Base-by-base conservation (phyloP, 371 early-diverging fungal genomes). In the Rhizopus stolonifer region DNA sequence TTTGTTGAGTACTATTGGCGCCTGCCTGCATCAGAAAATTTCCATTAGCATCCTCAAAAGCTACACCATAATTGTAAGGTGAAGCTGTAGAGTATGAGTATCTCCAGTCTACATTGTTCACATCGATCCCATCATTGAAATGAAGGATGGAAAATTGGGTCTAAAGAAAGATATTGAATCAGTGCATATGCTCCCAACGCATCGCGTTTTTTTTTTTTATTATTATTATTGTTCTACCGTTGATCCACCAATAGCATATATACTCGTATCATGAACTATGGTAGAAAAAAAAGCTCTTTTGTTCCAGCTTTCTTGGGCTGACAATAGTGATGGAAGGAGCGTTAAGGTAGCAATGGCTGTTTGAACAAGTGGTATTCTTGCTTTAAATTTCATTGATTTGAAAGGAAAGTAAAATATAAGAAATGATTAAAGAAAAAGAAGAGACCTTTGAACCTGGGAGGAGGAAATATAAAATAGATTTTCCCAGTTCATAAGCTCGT, bases 61-160 rank as follows among this genome's bases (percentile, higher is more conserved):
- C 70, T 10, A 70, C 73, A 51, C 77, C 77, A 44, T 57, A 25
- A 3, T 44, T 17, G 51, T 57, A 77, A 5, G 73, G 58, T 14
- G 31, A 21, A 2, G 18, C 23, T 18, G 32, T 22, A 2, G 60
- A 23, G 9, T 24, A 4, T 21, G 19, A 22, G 7, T 22, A 24
- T 9, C 51, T 21, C 77, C 77, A 77, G 2, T 13, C 11, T 3
- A 64, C 60, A n/a, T 52, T 46, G 3, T 43, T 25, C 5, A 46
- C 39, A 15, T 69, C 52, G 7, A 77, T 43, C 0, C 65, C 65
- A 18, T 56, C 19, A 2, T 60, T 54, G 19, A 64, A 34, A 44
- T 73, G 65, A 5, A 77, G 46, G 10, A 55, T 19, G 59, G 64
- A 64, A 29, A 69, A 61, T 19, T 64, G 48, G 21, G 48, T 22